phyloP scores from a whole-genome alignment of 805 yeast species.

The Wickerhamomyces ciferrii region DNA sequence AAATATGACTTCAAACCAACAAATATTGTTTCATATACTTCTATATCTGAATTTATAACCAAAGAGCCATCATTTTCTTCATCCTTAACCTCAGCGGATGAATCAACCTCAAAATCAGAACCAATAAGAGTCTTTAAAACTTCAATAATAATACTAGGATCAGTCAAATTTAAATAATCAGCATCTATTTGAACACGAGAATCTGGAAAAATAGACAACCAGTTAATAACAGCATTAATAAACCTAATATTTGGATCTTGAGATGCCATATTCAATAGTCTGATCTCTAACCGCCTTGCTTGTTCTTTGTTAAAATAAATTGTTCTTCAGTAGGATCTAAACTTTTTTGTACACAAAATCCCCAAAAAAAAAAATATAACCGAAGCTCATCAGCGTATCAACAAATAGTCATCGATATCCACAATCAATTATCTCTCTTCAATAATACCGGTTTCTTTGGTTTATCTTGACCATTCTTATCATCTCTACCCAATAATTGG shows the following conservation, averaged over 20 bases:
- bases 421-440: background rate
- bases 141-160: constrained; percentile 19
- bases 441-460: background rate
- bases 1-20: constrained; percentile 1
- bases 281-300: no score
- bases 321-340: background rate
- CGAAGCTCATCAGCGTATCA: no score
- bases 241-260: background rate
- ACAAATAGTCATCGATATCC: background rate
- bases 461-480: background rate
- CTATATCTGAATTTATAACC: no score
- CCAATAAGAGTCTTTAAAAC: background rate
- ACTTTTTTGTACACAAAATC: background rate
- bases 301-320: no score
- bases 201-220: constrained; percentile 9
- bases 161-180: constrained; percentile 13
- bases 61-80: background rate
- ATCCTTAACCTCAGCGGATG: background rate
- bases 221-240: constrained; percentile 5
- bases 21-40: constrained; percentile 2
- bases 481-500: constrained; percentile 1
- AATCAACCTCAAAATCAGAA: constrained; percentile 2
- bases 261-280: no score
- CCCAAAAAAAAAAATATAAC: background rate
- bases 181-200: constrained; percentile 4